A percentile compares a stretch with the other conserved stretches of the same genome.
Evolutionary conservation across 768 basidiomycete species (phyloP).

Genomic region (Chiua virens): DNA sequence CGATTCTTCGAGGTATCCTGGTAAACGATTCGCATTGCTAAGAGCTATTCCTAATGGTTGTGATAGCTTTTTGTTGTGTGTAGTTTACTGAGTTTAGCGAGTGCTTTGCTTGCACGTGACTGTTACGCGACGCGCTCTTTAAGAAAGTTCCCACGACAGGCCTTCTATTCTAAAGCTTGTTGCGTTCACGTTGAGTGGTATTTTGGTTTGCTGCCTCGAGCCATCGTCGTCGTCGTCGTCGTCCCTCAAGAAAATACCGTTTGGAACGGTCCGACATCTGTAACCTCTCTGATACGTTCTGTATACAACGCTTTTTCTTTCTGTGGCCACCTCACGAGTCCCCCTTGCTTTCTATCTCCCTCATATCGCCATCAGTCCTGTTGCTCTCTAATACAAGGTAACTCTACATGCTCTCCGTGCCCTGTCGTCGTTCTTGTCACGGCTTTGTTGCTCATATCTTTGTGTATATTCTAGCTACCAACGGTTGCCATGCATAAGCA

Average conservation of each 20-base stretch:
- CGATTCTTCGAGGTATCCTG: no score
- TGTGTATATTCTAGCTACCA: conserved; percentile 8
- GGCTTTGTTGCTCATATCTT: conserved; percentile 10
- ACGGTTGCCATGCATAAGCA: conserved; percentile 30
- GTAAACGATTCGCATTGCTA: no score
- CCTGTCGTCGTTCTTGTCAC: neutral
- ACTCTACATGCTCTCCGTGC: neutral
- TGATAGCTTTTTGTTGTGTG: no score
- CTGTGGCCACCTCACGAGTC: conserved; percentile 21
- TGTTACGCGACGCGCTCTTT: conserved; percentile 40
- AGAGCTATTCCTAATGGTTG: no score
- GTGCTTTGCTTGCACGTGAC: conserved; percentile 35
- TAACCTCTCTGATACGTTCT: conserved; percentile 16
- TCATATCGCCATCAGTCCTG: conserved; percentile 22
- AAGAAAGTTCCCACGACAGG: conserved; percentile 32
- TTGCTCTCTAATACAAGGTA: conserved; percentile 26
- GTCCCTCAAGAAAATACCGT: conserved; percentile 14
- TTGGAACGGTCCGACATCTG: conserved; percentile 2
- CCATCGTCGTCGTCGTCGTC: conserved; percentile 13
- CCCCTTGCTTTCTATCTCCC: conserved; percentile 23
- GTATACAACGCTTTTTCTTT: conserved; percentile 8
- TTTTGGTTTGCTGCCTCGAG: conserved; percentile 18
- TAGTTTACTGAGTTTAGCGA: no score
- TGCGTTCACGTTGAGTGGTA: conserved; percentile 28
- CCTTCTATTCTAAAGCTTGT: conserved; percentile 24